Evolutionary conservation across 1,284 basidiomycete species (phyloP).

Genomic region (Ceratobasidium sp.): DNA sequence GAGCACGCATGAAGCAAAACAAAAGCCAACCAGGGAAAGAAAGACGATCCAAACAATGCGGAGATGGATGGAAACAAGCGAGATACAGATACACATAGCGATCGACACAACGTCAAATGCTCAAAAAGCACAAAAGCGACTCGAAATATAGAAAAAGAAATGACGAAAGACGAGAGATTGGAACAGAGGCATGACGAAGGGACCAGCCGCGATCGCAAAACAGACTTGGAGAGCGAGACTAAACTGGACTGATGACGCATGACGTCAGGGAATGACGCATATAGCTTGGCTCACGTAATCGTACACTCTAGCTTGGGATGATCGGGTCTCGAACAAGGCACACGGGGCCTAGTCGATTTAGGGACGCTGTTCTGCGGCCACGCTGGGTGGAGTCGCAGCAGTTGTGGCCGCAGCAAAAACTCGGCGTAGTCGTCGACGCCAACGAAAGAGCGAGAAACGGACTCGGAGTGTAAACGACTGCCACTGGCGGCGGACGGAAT

Average conservation of each 20-base stretch:
- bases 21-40: neutral
- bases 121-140: neutral
- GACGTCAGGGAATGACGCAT: conserved; percentile 10
- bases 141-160: neutral
- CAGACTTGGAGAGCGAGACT: neutral
- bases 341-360: neutral
- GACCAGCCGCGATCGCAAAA: conserved; percentile 6
- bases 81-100: neutral
- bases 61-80: too few relatives aligned
- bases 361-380: conserved; percentile 1
- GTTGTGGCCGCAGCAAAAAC: conserved; percentile 5
- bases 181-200: neutral
- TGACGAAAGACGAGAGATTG: neutral
- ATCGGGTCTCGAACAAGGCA: neutral
- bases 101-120: neutral
- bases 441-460: conserved; percentile 12
- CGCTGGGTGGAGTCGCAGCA: neutral
- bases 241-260: neutral
- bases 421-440: conserved; percentile 14
- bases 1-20: conserved; percentile 1
- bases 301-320: neutral
- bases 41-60: neutral
- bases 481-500: conserved; percentile 24
- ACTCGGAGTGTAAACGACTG: conserved; percentile 25
- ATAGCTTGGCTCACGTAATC: neutral